Evolutionary conservation across 1,139 yeast genomes (phyloP), one percentile per base, ranked within the genome.

Genomic region (Pichia sp.): DNA sequence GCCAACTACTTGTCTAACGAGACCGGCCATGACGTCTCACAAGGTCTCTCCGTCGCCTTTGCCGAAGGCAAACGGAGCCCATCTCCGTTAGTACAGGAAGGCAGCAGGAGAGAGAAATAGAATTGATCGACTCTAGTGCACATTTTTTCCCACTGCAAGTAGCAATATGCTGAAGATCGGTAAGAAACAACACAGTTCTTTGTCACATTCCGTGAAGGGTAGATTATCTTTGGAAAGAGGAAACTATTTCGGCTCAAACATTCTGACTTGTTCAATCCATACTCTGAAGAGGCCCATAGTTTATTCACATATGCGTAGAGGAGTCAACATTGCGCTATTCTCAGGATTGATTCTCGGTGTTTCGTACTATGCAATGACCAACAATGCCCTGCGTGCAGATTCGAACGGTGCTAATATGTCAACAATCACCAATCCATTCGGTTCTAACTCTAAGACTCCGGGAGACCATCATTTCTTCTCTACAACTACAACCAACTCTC

Each of bases 401-500:
- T 62, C 67, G 5, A 40, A 42, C 26, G 50, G 52, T 51, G 60
- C 66, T 47, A 47, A 61, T 57, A 50, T 61, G 10, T 43, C 52
- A 32, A 30, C 52, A 36, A 49, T 45, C 13, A 11, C 44, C 29
- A 34, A 46, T 16, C 41, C 46, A 15, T 47, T 47, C 23, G 38
- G 36, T 11, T 26, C 50, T 4, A 26, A 15, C 11, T n/a, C 44
- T 10, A 44, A 47, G 11, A 51, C 34, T 16, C n/a, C 49, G 1
- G 59, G 56, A n/a, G 49, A 51, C 29, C 61, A 59, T 42, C 72
- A 69, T 49, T 70, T 71, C 49, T 78, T 70, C 59, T 72, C 80
- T 5, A 75, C 81, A 1, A 72, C 80, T 5, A 61, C 67, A 1
- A 64, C 70, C 19, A 63, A 56, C 41, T 78, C 82, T 46, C 67